Base-by-base conservation (phyloP, 495 filamentous ascomycete genomes). In the Paragyromitra xinjiangensis region DNA sequence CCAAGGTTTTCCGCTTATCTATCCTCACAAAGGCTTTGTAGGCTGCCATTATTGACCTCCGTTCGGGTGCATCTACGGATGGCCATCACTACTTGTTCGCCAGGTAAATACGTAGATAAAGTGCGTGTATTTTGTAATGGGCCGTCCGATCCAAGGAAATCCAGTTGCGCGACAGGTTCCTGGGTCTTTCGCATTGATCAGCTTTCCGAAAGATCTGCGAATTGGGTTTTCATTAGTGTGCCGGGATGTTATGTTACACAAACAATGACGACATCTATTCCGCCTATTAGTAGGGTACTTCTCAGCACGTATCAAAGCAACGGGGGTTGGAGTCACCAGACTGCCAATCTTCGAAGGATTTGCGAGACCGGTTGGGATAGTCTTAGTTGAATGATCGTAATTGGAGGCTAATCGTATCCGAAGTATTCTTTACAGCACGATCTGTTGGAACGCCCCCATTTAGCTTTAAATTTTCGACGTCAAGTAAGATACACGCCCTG, bases 251-350 rank as follows among this genome's bases (percentile, higher is more conserved):
- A 14, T 22, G 63, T 65, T 50, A 16, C 63, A 65, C 63, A n/a
- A 50, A 12, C 26, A 53, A 67, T 67, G 64, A 40, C 48, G 64
- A 55, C 51, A 55, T 22, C 6, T 6, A 55, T 26, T 55, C 29
- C 4, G 29, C 29, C 29, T 34, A 34, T 34, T 34, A 34, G 29
- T 3, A 34, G 29, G 4, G 29, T 34, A 34, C 29, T 34, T 34
- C 29, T 34, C 29, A 34, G 29, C 29, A 34, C 29, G 19, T 22
- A 22, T 22, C 19, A 22, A 22, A 22, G 19, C 19, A 22, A 22
- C 19, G 29, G 4, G 29, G 29, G 4, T 34, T 34, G 3, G 29
- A 34, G 29, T 34, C 29, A 34, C 29, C 29, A 34, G 29, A 34
- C 29, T 34, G 29, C 29, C 29, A 34, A 34, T 34, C 29, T 34